Percentiles rank a stretch among this genome's conserved stretches.
Conservation (phyloP, 2,329 filamentous ascomycete species). For the Leptographium lundbergii region DNA sequence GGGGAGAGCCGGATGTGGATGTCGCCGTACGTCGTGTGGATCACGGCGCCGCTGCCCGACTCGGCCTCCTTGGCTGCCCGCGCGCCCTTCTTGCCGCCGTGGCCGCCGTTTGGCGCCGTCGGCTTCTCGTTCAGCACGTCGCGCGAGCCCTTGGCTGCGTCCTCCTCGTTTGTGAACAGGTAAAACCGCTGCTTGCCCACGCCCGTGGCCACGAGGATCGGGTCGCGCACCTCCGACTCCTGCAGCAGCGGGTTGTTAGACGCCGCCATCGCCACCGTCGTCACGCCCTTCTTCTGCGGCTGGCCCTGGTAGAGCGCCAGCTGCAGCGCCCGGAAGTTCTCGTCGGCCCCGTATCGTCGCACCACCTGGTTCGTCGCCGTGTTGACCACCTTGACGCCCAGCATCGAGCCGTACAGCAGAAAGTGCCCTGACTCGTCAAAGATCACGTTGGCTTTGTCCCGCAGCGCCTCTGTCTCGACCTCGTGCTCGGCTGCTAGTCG, state of each 20-base stretch:
- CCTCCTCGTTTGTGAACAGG: conserved; percentile 89
- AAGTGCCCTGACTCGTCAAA: conserved; percentile 97
- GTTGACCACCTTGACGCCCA: conserved; percentile 91
- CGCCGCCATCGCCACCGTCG: conserved; percentile 94
- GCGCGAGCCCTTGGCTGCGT: conserved; percentile 63
- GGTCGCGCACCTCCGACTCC: conserved; percentile 82
- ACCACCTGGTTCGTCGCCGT: conserved; percentile 88
- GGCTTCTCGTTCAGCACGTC: conserved; percentile 96
- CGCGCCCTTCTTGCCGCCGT: conserved; percentile 31
- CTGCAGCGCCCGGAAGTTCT: conserved; percentile 73
- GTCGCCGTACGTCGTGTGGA: conserved; percentile 90
- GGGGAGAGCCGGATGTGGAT: conserved; percentile 90
- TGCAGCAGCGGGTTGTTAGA: conserved; percentile 85
- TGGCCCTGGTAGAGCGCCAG: conserved; percentile 87
- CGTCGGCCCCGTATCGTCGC: conserved; percentile 81
- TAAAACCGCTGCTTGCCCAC: conserved; percentile 88
- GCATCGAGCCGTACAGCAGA: conserved; percentile 82
- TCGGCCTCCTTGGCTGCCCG: conserved; percentile 40
- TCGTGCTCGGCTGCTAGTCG: conserved; percentile 78
- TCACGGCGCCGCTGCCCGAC: conserved; percentile 64
- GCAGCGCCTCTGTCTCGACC: conserved; percentile 48
- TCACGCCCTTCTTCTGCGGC: conserved; percentile 83
- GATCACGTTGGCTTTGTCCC: conserved; percentile 67
- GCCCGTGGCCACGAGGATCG: conserved; percentile 74
- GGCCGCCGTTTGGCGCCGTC: conserved; percentile 32